These are phyloP conservation scores for Wickerhamomyces alni DNA, from an alignment of 805 yeast genomes.

Conservation along the genomic window DNA sequence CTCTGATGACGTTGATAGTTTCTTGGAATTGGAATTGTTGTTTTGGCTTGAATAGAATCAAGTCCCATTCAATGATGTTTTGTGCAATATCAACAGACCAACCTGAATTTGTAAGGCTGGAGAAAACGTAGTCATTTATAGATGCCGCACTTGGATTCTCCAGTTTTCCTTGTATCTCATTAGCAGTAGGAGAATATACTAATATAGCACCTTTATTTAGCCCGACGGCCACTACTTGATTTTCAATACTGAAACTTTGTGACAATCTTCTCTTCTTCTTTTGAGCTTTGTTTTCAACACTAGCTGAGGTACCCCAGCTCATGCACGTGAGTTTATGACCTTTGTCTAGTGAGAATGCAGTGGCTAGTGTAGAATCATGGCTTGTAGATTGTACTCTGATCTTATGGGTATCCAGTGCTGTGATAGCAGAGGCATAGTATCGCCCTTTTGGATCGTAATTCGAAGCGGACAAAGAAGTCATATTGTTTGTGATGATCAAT, in stretches of 20 bases:
- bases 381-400: slow-evolving; percentile 56
- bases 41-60: slow-evolving; percentile 34
- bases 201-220: slow-evolving; percentile 59
- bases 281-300: slow-evolving; percentile 1
- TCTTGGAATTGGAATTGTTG: slow-evolving; percentile 36
- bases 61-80: slow-evolving; percentile 56
- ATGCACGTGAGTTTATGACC: slow-evolving; percentile 42
- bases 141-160: slow-evolving; percentile 39
- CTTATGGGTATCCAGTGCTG: slow-evolving; percentile 67
- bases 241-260: slow-evolving; percentile 26
- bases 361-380: slow-evolving; percentile 31
- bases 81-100: slow-evolving; percentile 62
- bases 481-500: background rate
- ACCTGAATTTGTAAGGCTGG: slow-evolving; percentile 34
- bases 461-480: slow-evolving; percentile 13
- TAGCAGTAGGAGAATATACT: slow-evolving; percentile 62
- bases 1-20: slow-evolving; percentile 25
- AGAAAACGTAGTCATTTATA: slow-evolving; percentile 44
- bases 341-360: slow-evolving; percentile 48
- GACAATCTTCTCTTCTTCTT: slow-evolving; percentile 21
- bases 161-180: slow-evolving; percentile 49
- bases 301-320: slow-evolving; percentile 41
- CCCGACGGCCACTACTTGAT: slow-evolving; percentile 51
- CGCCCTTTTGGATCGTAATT: slow-evolving; percentile 57
- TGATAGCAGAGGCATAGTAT: slow-evolving; percentile 56